Conservation (phyloP, 768 basidiomycete species). For the Neoboletus magnificus region DNA sequence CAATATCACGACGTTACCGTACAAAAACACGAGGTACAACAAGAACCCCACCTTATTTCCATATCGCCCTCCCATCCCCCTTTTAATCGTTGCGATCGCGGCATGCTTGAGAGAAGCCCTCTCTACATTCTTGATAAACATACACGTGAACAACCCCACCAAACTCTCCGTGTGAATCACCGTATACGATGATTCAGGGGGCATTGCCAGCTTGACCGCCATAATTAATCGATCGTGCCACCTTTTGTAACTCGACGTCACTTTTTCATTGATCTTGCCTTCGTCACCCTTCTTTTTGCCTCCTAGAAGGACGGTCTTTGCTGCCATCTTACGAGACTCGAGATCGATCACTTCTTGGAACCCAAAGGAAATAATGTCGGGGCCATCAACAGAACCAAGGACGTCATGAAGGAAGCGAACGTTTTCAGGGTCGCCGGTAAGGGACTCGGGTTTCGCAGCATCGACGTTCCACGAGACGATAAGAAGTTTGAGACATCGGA, state of each 20-base stretch:
- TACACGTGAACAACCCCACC: slow-evolving; percentile 79
- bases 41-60: slow-evolving; percentile 80
- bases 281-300: slow-evolving; percentile 60
- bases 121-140: slow-evolving; percentile 71
- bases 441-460: slow-evolving; percentile 75
- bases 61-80: slow-evolving; percentile 89
- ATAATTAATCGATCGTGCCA: slow-evolving; percentile 82
- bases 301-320: slow-evolving; percentile 84
- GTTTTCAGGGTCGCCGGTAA: slow-evolving; percentile 67
- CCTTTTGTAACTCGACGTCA: slow-evolving; percentile 80
- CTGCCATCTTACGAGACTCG: slow-evolving; percentile 88
- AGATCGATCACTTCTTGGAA: slow-evolving; percentile 97
- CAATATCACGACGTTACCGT: not conserved
- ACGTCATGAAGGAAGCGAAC: slow-evolving; percentile 75
- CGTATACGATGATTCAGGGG: slow-evolving; percentile 69
- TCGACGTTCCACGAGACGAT: slow-evolving; percentile 93
- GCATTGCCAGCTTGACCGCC: slow-evolving; percentile 73
- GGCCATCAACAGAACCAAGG: slow-evolving; percentile 64
- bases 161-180: slow-evolving; percentile 84
- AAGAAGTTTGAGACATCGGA: slow-evolving; percentile 73
- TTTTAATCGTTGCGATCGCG: slow-evolving; percentile 79
- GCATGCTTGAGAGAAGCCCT: slow-evolving; percentile 58
- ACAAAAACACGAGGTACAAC: not conserved
- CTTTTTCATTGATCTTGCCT: slow-evolving; percentile 62
- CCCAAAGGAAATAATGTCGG: slow-evolving; percentile 91